Evolutionary conservation across 1,284 basidiomycete genomes (phyloP), one percentile per base, ranked within the genome.

Genomic region (Ustilago bromivora): DNA sequence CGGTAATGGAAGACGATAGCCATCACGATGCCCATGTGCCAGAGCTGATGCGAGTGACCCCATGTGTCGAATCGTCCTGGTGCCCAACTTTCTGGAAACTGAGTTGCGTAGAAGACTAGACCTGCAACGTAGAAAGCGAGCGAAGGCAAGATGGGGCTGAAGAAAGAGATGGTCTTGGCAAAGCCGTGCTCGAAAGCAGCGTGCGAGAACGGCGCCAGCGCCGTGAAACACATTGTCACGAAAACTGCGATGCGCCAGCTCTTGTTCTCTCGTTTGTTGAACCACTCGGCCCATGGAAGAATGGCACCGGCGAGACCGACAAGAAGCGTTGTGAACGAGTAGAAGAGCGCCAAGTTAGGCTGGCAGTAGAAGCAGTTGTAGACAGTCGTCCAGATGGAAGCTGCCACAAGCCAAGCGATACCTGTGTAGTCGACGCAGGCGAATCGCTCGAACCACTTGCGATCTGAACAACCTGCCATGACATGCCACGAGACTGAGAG

Each of bases 321-420:
- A 13, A 79, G 10, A 40, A 84, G 61, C 35, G 82, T 82, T 3
- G 83, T 83, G 34, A 76, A 53, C 17, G 78, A 76, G 69, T 86
- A 86, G 54, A 81, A 62, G 6, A 83, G 69, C 35, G 82, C 80
- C 28, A 86, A 62, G 36, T 82, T 79, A 36, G 85, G 84, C 61
- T 86, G 85, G 64, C 85, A 86, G 73, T 85, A 86, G 69, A 86
- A 86, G 64, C 76, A 81, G 61, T 85, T 85, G 79, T 85, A 86
- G 10, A 86, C 80, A 0, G 81, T 70, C 6, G 85, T 84, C 66
- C 78, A 80, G 51, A 85, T 79, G 5, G 80, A 82, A 6, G 85
- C 85, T 9, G 85, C 82, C 11, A 85, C 83, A 11, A 85, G 80
- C 82, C 82, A 83, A 3, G 84, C 81, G 13, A 85, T 85, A 51